phyloP scores from a whole-genome alignment of 2,329 filamentous ascomycete species.

The Xylariaceae sp. region DNA sequence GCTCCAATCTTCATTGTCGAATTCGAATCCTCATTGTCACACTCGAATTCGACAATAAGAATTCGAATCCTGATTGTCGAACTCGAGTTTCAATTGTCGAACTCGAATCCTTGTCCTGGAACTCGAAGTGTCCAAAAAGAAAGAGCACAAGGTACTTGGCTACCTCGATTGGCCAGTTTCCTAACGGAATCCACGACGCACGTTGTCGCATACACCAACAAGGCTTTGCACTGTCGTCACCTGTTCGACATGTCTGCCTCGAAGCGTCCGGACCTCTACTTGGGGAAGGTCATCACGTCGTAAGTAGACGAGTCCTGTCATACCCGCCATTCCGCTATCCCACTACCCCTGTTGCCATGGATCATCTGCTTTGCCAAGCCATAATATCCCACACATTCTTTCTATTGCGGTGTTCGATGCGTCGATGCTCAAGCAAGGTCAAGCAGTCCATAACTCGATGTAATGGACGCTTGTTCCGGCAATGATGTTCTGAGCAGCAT shows the following conservation, averaged over 20 bases:
- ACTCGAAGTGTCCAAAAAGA: no score
- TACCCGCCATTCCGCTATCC: neutral
- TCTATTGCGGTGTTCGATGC: neutral
- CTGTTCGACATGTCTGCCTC: slow-evolving; percentile 10
- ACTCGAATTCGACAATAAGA: no score
- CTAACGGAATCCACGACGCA: neutral
- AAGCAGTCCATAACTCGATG: neutral
- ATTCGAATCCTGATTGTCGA: no score
- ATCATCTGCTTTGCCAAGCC: neutral
- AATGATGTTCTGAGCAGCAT: neutral
- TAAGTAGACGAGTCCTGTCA: slow-evolving; percentile 11
- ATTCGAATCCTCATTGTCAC: no score
- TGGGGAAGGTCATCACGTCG: slow-evolving; percentile 19
- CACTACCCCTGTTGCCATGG: neutral
- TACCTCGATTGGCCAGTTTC: neutral
- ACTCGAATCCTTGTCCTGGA: no score
- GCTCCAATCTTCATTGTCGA: no score
- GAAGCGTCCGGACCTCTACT: slow-evolving; percentile 13
- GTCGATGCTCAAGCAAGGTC: neutral
- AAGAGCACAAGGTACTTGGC: neutral
- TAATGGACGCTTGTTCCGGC: neutral
- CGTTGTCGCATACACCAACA: neutral
- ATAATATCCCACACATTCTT: neutral
- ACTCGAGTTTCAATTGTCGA: no score
- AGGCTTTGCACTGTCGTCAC: neutral